These are phyloP conservation scores for Lachancea nothofagi DNA, from an alignment of 805 yeast species.

Conservation along the genomic window DNA sequence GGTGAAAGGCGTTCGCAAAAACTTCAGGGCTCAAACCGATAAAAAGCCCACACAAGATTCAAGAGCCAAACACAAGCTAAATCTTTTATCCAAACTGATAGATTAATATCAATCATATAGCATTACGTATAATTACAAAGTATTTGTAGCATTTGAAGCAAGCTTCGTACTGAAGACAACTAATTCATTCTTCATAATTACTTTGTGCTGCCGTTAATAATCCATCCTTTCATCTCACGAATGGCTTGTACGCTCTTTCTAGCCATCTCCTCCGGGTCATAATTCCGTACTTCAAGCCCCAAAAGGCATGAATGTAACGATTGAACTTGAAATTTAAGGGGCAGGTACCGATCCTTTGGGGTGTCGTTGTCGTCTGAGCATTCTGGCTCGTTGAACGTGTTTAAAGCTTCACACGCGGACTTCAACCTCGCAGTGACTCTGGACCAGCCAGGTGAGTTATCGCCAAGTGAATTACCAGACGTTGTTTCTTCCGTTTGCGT, in stretches of 20 bases:
- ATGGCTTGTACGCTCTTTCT: constrained; percentile 25
- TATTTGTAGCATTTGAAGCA: too few relatives aligned
- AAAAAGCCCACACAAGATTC: not conserved
- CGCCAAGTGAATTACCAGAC: not conserved
- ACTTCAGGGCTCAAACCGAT: not conserved
- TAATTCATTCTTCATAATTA: too few relatives aligned
- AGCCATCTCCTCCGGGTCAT: not conserved
- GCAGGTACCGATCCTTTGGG: not conserved
- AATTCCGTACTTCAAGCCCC: not conserved
- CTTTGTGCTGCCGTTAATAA: constrained; percentile 36
- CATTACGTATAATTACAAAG: too few relatives aligned
- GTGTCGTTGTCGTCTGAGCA: constrained; percentile 19
- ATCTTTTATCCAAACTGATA: constrained; percentile 12
- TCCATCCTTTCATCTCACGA: constrained; percentile 39
- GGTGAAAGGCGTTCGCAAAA: constrained; percentile 5
- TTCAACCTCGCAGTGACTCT: constrained; percentile 26
- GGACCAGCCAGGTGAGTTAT: constrained; percentile 11
- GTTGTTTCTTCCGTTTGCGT: constrained; percentile 22
- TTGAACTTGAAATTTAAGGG: constrained; percentile 27
- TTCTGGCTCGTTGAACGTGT: constrained; percentile 19
- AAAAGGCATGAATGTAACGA: constrained; percentile 1
- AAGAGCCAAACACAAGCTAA: constrained; percentile 8
- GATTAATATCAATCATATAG: constrained; percentile 9
- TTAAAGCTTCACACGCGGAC: constrained; percentile 28
- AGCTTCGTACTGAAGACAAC: too few relatives aligned